Base-by-base conservation (phyloP, 208 protist species). In the Acanthamoeba sp. region DNA sequence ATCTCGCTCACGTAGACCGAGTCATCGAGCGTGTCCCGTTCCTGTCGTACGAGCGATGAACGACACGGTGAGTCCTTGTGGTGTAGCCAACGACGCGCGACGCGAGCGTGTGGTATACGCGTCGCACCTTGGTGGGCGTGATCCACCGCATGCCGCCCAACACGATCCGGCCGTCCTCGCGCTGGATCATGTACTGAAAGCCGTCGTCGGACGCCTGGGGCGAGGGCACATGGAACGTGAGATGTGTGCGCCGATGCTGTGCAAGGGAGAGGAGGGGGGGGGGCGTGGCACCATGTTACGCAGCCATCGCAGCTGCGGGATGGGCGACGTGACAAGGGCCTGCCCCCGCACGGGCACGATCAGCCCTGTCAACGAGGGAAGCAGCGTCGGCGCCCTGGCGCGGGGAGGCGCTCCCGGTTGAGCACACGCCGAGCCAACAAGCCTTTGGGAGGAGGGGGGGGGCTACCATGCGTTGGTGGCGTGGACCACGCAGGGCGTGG, bases 141-240 rank as follows among this genome's bases (percentile, higher is more conserved):
- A 91, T 27, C 85, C 85, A 91, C 9, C 85, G 85, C 57, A 62
- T 91, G 85, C 85, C 85, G 16, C 85, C 85, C 52, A 91, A 36
- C 50, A 91, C 85, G 22, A 91, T 20, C n/a, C 85, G 48, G 0
- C 85, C 85, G 85, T 91, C 85, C 38, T 64, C 36, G 0, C 85
- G 50, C 57, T 91, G 85, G 29, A 91, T 91, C 85, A 91, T 76
- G 57, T 91, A 91, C 85, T 91, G 55, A 27, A 45, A 91, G 32
- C 85, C 85, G 73, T 91, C 85, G 32, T 91, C 57, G 36, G 40
- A 91, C 22, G 38, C 27, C 78, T 88, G 34, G 22, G 1, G 32
- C 32, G 22, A 76, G n/a, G 2, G 64, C 3, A 16, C 20, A 18
- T 32, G 34, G 66, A 38, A 50, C 18, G 45, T 50, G 12, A 50